Percentiles rank a stretch among this genome's conserved stretches.
Conservation (phyloP, 2,329 filamentous ascomycete species). For the Verticillium nubilum region DNA sequence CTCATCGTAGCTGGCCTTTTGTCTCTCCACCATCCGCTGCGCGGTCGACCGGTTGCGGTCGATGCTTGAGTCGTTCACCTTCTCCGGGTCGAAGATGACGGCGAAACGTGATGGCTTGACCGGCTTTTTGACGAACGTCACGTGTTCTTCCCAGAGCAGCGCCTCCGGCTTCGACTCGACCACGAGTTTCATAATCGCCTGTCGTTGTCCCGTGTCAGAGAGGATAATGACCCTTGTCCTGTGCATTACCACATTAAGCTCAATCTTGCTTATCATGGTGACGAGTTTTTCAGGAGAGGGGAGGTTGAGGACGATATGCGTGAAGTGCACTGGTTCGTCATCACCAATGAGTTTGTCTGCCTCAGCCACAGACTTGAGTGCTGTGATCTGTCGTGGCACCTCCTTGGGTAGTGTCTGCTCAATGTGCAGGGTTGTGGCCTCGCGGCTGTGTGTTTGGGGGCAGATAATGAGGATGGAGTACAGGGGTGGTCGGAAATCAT, state of each 20-base stretch:
- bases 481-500: slow-evolving; percentile 57
- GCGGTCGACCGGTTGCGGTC: slow-evolving; percentile 77
- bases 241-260: slow-evolving; percentile 50
- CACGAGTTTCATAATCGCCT: slow-evolving; percentile 70
- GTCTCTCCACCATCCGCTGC: slow-evolving; percentile 71
- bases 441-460: slow-evolving; percentile 76
- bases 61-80: slow-evolving; percentile 71
- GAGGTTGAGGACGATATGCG: slow-evolving; percentile 84
- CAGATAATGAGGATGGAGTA: slow-evolving; percentile 91
- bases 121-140: slow-evolving; percentile 90
- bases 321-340: slow-evolving; percentile 68
- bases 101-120: slow-evolving; percentile 89
- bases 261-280: slow-evolving; percentile 67
- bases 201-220: slow-evolving; percentile 83
- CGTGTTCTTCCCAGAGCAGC: slow-evolving; percentile 56
- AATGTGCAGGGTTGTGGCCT: slow-evolving; percentile 87
- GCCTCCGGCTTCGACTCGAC: slow-evolving; percentile 58
- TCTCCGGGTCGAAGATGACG: slow-evolving; percentile 76
- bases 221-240: slow-evolving; percentile 72
- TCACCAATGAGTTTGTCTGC: slow-evolving; percentile 66
- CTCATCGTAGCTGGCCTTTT: slow-evolving; percentile 77
- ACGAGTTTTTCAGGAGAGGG: slow-evolving; percentile 71
- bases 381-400: slow-evolving; percentile 76
- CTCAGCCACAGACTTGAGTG: slow-evolving; percentile 64
- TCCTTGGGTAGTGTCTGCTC: slow-evolving; percentile 86